These are phyloP conservation scores for Prunus mira DNA, from an alignment of 306 rosid genomes.

Conservation along the genomic window DNA sequence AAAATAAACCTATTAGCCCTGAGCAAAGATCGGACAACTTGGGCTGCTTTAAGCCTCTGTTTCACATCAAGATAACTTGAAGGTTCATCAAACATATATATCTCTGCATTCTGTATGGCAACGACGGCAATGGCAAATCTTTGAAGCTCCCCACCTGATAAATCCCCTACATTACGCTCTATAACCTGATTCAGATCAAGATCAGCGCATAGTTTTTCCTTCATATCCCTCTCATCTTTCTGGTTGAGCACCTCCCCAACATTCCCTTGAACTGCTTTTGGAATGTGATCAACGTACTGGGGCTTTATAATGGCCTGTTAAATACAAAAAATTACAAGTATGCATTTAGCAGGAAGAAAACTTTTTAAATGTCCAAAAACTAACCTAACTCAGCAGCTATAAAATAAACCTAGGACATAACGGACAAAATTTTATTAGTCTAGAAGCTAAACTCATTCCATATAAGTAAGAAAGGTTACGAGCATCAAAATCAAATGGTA, in stretches of 20 bases:
- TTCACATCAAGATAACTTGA: conserved; percentile 98
- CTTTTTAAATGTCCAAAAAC: too few species aligned
- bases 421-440: neutral
- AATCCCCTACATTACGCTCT: conserved; percentile 92
- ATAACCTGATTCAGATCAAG: conserved; percentile 92
- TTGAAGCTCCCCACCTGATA: conserved; percentile 99
- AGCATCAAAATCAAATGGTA: conserved; percentile 9
- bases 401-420: neutral
- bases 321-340: conserved; percentile 8
- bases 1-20: conserved; percentile 76
- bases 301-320: conserved; percentile 92
- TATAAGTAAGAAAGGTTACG: neutral
- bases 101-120: conserved; percentile 93
- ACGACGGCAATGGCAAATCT: conserved; percentile 97
- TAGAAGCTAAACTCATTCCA: neutral
- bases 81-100: conserved; percentile 97
- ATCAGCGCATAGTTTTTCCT: conserved; percentile 68
- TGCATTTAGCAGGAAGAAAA: neutral
- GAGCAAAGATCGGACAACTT: conserved; percentile 82
- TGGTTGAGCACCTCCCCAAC: conserved; percentile 90
- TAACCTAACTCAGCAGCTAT: too few species aligned
- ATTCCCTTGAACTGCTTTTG: conserved; percentile 97
- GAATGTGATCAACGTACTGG: conserved; percentile 95
- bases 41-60: conserved; percentile 97
- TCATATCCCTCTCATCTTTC: conserved; percentile 77